Percentiles rank a stretch among this genome's conserved stretches.
Evolutionary conservation across 805 yeast genomes (phyloP).

Genomic region (Teunomyces lycoperdinae): DNA sequence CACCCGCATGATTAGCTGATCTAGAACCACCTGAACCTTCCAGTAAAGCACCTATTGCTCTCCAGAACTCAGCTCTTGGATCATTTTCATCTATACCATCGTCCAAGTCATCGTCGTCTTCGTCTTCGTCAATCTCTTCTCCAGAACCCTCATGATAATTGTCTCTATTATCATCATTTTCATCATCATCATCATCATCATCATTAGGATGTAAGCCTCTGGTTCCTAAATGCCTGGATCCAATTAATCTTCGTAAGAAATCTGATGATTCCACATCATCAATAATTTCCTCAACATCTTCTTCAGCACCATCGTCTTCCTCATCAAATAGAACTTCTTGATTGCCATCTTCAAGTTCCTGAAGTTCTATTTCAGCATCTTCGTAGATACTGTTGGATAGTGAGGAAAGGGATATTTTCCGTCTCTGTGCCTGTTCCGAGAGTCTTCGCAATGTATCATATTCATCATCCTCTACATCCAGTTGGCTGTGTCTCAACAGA

Average conservation of each 20-base stretch:
- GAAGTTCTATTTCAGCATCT: constrained; percentile 5
- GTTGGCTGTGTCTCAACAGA: not conserved
- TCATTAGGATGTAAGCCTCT: constrained; percentile 5
- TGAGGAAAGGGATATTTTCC: constrained; percentile 16
- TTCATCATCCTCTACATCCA: constrained; percentile 18
- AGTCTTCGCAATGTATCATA: constrained; percentile 34
- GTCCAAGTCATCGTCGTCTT: constrained; percentile 10
- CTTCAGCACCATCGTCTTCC: constrained; percentile 11
- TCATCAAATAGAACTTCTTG: constrained; percentile 19
- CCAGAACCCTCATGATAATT: constrained; percentile 4
- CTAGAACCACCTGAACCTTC: constrained; percentile 6
- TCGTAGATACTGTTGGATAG: constrained; percentile 14
- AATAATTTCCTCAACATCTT: constrained; percentile 10
- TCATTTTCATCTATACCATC: constrained; percentile 14
- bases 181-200: constrained; percentile 8
- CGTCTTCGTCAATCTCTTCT: constrained; percentile 10
- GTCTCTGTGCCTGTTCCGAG: constrained; percentile 33
- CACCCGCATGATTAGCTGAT: constrained; percentile 5
- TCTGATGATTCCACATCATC: constrained; percentile 17
- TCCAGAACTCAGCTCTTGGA: constrained; percentile 22
- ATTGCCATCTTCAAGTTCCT: constrained; percentile 15
- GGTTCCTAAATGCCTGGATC: constrained; percentile 9
- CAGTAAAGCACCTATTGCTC: constrained; percentile 24
- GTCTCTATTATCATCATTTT: constrained; percentile 7
- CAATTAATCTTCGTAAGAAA: constrained; percentile 19